Conservation (phyloP, 352 stramenopile genomes). For the Globisporangium cystogenes region DNA sequence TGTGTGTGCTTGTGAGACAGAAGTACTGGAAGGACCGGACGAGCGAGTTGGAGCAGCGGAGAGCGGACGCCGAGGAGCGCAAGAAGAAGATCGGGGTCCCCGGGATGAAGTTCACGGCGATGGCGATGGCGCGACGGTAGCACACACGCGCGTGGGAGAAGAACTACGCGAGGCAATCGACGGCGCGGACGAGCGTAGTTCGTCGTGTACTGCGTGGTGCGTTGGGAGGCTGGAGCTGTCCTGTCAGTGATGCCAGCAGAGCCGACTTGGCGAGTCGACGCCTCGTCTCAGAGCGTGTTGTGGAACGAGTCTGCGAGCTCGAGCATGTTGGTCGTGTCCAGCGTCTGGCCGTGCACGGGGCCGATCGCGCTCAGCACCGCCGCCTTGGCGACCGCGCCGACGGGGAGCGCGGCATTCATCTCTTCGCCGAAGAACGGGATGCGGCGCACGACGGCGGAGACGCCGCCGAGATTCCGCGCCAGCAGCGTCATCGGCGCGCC, state of each 20-base stretch:
- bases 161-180: background rate
- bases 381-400: constrained; percentile 70
- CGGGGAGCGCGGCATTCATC: constrained; percentile 57
- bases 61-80: constrained; percentile 55
- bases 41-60: constrained; percentile 50
- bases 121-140: constrained; percentile 35
- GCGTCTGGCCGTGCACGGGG: constrained; percentile 36
- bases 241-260: background rate
- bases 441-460: constrained; percentile 49
- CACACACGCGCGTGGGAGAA: background rate
- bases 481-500: constrained; percentile 67
- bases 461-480: constrained; percentile 41
- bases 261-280: background rate
- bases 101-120: constrained; percentile 70
- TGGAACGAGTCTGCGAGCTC: constrained; percentile 76
- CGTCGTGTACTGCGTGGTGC: background rate
- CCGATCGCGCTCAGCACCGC: constrained; percentile 80
- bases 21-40: constrained; percentile 73
- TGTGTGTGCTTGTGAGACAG: constrained; percentile 12
- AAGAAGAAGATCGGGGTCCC: constrained; percentile 69
- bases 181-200: background rate
- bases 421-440: constrained; percentile 68
- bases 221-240: background rate
- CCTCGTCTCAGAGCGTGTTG: constrained; percentile 35
- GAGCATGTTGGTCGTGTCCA: constrained; percentile 75